These are phyloP conservation scores for Acacia melanoxylon DNA, from an alignment of 306 rosid species.

Conservation along the genomic window DNA sequence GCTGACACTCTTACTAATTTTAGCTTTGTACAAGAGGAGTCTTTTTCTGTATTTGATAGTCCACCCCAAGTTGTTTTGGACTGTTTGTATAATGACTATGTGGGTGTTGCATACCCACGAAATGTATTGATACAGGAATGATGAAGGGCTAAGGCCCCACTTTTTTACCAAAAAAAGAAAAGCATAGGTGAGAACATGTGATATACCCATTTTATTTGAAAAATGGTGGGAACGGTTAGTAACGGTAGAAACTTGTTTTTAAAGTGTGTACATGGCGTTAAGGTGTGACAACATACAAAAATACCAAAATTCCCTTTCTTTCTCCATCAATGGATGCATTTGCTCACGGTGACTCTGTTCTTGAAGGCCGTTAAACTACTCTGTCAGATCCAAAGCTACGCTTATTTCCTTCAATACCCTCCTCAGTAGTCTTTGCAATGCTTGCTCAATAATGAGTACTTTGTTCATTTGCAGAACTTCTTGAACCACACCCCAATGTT, in stretches of 20 bases:
- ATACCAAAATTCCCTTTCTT: not conserved
- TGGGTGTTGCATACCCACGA: too few relatives aligned
- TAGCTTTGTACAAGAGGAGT: too few relatives aligned
- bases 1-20: too few relatives aligned
- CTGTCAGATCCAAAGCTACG: not conserved
- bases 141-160: too few relatives aligned
- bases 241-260: too few relatives aligned
- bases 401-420: not conserved
- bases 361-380: too few relatives aligned
- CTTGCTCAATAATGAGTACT: not conserved
- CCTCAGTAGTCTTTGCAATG: not conserved
- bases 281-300: not conserved
- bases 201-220: not conserved
- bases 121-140: too few relatives aligned
- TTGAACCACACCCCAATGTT: slow-evolving; percentile 81
- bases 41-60: too few relatives aligned
- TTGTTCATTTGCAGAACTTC: slow-evolving; percentile 54
- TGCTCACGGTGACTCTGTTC: not conserved
- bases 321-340: not conserved
- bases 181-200: not conserved
- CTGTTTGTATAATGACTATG: too few relatives aligned
- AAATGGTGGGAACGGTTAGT: not conserved
- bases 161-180: too few relatives aligned
- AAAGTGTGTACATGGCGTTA: not conserved
- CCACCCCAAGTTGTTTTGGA: too few relatives aligned